Conservation (phyloP, 2,329 filamentous ascomycete species). For the Trichoderma sp. region DNA sequence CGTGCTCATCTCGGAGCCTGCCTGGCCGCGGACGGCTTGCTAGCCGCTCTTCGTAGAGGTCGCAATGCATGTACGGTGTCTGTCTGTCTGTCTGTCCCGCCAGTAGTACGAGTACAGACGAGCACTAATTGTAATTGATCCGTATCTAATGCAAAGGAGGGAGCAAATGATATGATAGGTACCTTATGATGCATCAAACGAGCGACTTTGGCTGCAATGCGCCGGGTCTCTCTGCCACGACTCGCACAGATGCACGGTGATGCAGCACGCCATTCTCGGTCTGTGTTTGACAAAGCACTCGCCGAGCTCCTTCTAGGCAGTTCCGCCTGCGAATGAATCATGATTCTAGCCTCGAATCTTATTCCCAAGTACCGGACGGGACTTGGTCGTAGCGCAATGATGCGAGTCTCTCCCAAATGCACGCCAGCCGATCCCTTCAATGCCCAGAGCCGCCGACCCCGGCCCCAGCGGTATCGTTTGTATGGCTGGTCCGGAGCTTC, state of each 20-base stretch:
- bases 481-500: not conserved
- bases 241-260: not conserved
- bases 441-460: not conserved
- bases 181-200: not conserved
- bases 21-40: not conserved
- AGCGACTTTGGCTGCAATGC: not conserved
- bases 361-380: slow-evolving; percentile 9
- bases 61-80: not conserved
- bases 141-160: not conserved
- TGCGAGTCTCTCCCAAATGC: slow-evolving; percentile 19
- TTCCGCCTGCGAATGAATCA: not conserved
- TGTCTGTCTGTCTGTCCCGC: not conserved
- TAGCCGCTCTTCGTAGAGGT: not conserved
- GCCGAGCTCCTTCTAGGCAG: not conserved
- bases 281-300: slow-evolving; percentile 9
- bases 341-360: slow-evolving; percentile 6
- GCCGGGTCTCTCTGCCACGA: not conserved
- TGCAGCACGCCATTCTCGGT: slow-evolving; percentile 12
- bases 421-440: slow-evolving; percentile 12
- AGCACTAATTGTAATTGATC: not conserved
- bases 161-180: not conserved
- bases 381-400: slow-evolving; percentile 18
- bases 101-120: not conserved
- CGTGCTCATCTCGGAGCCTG: not conserved
- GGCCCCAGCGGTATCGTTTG: not conserved